Evolutionary conservation across 116 monocot genomes (phyloP).

Genomic region (Papilionanthe hybrid): DNA sequence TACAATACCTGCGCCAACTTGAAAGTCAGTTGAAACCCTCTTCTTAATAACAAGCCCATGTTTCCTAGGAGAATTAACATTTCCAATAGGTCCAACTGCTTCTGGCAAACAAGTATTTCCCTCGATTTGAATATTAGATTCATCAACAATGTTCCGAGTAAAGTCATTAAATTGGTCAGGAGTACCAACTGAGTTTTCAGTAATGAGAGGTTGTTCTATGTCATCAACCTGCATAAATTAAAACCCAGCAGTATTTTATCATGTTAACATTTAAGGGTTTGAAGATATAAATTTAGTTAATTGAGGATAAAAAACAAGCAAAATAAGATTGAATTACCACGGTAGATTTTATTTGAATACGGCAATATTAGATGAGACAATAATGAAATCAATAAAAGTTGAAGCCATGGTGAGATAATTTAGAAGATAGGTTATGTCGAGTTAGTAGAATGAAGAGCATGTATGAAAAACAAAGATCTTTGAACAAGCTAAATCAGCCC

Average conservation of each 20-base stretch:
- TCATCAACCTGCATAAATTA: constrained; percentile 58
- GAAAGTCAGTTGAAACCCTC: constrained; percentile 24
- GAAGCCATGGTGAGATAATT: neutral
- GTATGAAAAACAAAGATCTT: no score
- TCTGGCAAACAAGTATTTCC: constrained; percentile 24
- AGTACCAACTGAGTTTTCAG: constrained; percentile 26
- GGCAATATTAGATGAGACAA: neutral
- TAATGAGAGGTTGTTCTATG: constrained; percentile 63
- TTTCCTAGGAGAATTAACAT: constrained; percentile 20
- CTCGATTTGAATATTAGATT: constrained; percentile 45
- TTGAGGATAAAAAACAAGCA: neutral
- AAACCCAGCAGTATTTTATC: neutral
- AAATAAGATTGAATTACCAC: neutral
- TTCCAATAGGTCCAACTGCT: constrained; percentile 20
- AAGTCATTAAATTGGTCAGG: constrained; percentile 38
- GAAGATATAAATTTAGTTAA: neutral
- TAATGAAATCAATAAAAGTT: constrained; percentile 1
- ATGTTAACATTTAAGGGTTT: neutral
- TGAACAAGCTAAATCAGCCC: no score
- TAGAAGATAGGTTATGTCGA: neutral
- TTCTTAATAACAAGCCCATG: constrained; percentile 24
- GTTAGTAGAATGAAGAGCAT: no score
- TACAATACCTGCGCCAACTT: constrained; percentile 32
- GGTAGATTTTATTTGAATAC: neutral
- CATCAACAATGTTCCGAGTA: constrained; percentile 28